Conservation (phyloP, 371 early-diverging fungal species). For the Blyttiomyces sp. region DNA sequence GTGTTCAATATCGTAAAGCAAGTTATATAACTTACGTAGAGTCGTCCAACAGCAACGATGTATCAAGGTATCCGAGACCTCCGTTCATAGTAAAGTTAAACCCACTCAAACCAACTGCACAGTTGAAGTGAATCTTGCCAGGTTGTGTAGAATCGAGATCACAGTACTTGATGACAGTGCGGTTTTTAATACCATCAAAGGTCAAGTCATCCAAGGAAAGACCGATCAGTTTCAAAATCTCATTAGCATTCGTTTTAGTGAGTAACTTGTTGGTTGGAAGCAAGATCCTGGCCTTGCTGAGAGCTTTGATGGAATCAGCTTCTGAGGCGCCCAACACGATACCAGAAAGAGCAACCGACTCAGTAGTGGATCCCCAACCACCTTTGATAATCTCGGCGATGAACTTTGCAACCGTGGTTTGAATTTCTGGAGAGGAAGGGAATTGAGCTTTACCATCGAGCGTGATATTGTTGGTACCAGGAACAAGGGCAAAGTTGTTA, state of each 20-base stretch:
- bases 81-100: not conserved
- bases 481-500: not conserved
- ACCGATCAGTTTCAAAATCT: not conserved
- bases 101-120: conserved; percentile 1
- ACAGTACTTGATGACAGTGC: not conserved
- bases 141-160: not conserved
- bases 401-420: conserved; percentile 22
- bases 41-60: no score
- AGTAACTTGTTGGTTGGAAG: conserved; percentile 8
- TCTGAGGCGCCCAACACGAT: conserved; percentile 27
- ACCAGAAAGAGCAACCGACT: conserved; percentile 10
- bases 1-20: no score
- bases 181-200: not conserved
- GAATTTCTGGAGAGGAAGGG: conserved; percentile 18
- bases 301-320: conserved; percentile 16
- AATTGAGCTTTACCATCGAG: conserved; percentile 14
- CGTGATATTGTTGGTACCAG: conserved; percentile 7
- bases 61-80: not conserved
- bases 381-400: not conserved
- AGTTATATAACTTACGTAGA: no score
- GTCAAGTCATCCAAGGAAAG: not conserved
- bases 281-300: conserved; percentile 19
- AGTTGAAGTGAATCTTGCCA: not conserved
- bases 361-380: conserved; percentile 9
- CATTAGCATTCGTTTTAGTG: conserved; percentile 2